Base-by-base conservation (phyloP, 2,329 filamentous ascomycete species). In the Arthrocladium fulminans region DNA sequence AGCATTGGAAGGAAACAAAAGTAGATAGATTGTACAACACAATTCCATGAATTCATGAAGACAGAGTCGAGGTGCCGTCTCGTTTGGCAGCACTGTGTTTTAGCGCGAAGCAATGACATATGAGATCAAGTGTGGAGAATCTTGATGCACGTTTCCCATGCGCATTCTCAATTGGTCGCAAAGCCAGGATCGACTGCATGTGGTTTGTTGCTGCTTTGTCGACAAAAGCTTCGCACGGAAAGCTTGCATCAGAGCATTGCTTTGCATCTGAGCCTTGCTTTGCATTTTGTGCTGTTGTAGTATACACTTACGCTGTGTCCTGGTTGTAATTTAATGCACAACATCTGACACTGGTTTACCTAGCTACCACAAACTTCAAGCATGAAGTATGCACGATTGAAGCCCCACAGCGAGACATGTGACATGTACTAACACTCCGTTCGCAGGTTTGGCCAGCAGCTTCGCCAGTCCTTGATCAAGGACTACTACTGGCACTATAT, bases 401-500 rank as follows among this genome's bases (percentile, higher is more conserved):
- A 17, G 22, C 10, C 45, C 45, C 45, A 37, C 44, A 38, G 30
- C 4, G 3, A 27, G n/a, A 20, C 20, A 8, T 12, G 30, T 2
- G 7, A 13, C 7, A 12, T 17, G 23, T 30, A 25, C 49, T 48
- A 40, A 51, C 38, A 51, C 20, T 20, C 29, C 15, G 29, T 29
- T 19, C 34, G 17, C 51, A 83, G 80, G 76, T 98, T 97, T 75
- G 92, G 92, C 66, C 87, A 96, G 70, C 89, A 98, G 76, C 81
- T 98, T 62, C 88, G 88, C 56, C 90, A 88, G 62, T 96, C 89
- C 65, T 79, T 95, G 63, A 94, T 97, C 69, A 88, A 86, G 74
- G 89, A 97, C 71, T 98, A 94, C 73, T 83, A 89, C 67, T 95
- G 89, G 83, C 88, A 95, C 74, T 98, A 98, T 72, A 96, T 98